phyloP scores from a whole-genome alignment of 441 rosid species.

The Lepidium campestre region DNA sequence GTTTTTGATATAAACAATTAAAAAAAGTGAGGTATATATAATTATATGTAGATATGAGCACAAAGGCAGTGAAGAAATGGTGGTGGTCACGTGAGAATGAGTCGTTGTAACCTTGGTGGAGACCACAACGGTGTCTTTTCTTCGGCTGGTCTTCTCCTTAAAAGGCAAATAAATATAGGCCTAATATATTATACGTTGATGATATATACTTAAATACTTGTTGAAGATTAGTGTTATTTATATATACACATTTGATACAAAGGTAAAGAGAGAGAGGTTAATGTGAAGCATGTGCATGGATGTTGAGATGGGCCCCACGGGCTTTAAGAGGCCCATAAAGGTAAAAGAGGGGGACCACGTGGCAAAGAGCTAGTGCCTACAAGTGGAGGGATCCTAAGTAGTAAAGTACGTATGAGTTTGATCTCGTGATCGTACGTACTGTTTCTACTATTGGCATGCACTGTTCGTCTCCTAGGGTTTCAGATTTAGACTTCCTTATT shows the following conservation, averaged over 20 bases:
- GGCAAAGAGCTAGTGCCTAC: slow-evolving; percentile 27
- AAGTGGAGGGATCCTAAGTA: slow-evolving; percentile 31
- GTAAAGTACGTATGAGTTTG: slow-evolving; percentile 27
- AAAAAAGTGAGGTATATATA: too few species aligned
- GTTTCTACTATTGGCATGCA: slow-evolving; percentile 33
- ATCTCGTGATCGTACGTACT: slow-evolving; percentile 35
- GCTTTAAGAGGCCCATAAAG: slow-evolving; percentile 27
- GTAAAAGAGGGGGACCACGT: slow-evolving; percentile 28
- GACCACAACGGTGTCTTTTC: slow-evolving; percentile 27
- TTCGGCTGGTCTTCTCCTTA: slow-evolving; percentile 21
- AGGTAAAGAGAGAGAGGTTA: slow-evolving; percentile 14
- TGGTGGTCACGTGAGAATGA: slow-evolving; percentile 27
- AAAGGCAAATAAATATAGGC: slow-evolving; percentile 18
- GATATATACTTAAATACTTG: background rate
- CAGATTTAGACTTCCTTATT: slow-evolving; percentile 18
- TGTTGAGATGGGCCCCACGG: slow-evolving; percentile 21
- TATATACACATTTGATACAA: background rate
- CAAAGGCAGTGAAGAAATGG: slow-evolving; percentile 7
- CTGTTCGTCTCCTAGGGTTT: slow-evolving; percentile 32
- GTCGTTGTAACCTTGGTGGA: slow-evolving; percentile 26
- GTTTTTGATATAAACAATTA: too few species aligned
- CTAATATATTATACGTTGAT: slow-evolving; percentile 24
- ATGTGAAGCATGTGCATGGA: slow-evolving; percentile 35
- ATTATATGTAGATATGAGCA: too few species aligned
- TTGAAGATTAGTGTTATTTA: background rate